Base-by-base conservation (phyloP, 23 red algal species). In the Gracilaria gracilis region DNA sequence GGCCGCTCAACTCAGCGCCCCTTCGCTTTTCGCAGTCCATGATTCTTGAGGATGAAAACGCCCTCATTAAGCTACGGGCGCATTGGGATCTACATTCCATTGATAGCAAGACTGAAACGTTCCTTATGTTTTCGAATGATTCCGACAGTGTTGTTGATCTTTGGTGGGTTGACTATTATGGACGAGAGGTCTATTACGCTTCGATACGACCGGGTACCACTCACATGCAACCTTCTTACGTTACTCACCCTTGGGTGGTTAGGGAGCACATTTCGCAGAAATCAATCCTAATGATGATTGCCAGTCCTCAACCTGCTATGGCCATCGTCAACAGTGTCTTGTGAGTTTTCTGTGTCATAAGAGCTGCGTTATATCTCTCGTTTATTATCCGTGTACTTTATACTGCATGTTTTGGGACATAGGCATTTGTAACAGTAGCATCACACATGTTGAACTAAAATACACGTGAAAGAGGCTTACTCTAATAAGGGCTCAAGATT, bases 161-260 rank as follows among this genome's bases (percentile, higher is more conserved):
- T 23, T 93, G 90, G 90, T 93, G 90, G 90, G 57, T 93, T 67
- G 90, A 86, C 72, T 93, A 93, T 46, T 85, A 72, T 61, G 90
- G 90, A 16, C 55, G 69, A 69, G 90, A 93, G 28, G 79, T 93
- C 24, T 85, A 85, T 34, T 93, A 93, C 81, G 90, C 80, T 9
- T 82, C 80, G 9, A 85, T 93, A 39, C 37, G 37, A 17, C 90
- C 90, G 12, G 81, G 81, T 9, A 80, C 90, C 12, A 85, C 81
- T 28, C 82, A 86, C 28, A 84, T 93, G 69, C 90, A 93, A 71
- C 90, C 80, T 23, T 79, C 80, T 4, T 93, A 80, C 57, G 90
- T 69, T 29, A 86, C 90, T 23, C 90, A 93, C 33, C 81, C 83
- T 16, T 93, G 90, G 90, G 90, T 93, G 16, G 70, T 93, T 42